Base-by-base conservation (phyloP, 768 basidiomycete genomes). In the Agrocybe pediades region DNA sequence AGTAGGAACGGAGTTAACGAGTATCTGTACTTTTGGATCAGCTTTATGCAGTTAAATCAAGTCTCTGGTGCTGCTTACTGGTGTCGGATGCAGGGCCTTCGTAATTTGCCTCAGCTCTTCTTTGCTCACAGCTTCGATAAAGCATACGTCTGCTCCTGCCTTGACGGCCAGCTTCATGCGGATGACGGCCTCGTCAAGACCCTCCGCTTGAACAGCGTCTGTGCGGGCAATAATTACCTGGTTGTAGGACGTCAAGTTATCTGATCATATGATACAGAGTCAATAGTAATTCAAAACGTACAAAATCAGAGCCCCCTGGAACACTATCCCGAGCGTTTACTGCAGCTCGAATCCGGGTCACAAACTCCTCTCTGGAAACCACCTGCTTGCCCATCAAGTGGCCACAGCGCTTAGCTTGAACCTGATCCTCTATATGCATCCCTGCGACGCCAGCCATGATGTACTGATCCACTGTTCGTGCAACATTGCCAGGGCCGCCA, bases 361-460 rank as follows among this genome's bases (percentile, higher is more conserved):
- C 45, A 55, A 89, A 91, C 63, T 90, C 89, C 62, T 90, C 88
- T 1, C 87, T 80, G 5, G 87, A 88, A 29, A 91, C 88, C 39
- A 91, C 87, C 65, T 90, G 87, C 68, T 92, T 92, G 44, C 90
- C 89, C 65, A 88, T 76, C 41, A 91, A 71, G 65, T 91, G 90
- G 1, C 90, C 88, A 55, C 88, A 91, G 50, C 88, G 82, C 68
- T 90, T 90, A 1, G 87, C 89, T 65, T 90, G 89, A 1, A 90
- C 87, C 69, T 91, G 88, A 62, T 90, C 88, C 68, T 91, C 88
- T 33, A 91, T 90, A 65, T 91, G 88, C 62, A 88, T 75, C 2
- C 74, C 89, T 15, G 88, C 89, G 19, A 90, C 82, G 23, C 89
- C 88, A 13, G 86, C 81, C 43, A 78, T 78, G 3, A 72, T 80